Percentiles rank a stretch among this genome's conserved stretches.
Conservation (phyloP, 192 early-diverging fungal genomes). For the Podochytrium sp. region DNA sequence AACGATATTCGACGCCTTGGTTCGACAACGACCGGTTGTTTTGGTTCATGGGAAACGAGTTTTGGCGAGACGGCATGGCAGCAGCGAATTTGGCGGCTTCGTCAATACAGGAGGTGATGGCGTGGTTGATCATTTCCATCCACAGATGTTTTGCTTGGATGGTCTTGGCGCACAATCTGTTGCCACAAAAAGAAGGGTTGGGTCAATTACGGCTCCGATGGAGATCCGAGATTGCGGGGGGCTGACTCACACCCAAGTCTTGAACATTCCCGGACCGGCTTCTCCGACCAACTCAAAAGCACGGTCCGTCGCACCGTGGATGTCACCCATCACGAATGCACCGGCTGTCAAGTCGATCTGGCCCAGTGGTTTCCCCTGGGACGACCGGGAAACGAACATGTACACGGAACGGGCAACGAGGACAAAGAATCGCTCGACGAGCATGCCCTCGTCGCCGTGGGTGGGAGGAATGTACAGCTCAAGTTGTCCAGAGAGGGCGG, state of each 20-base stretch:
- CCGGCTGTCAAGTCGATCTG: background rate
- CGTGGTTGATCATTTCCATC: constrained; percentile 5
- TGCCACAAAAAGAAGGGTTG: background rate
- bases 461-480: constrained; percentile 6
- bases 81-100: background rate
- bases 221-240: background rate
- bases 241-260: constrained; percentile 2
- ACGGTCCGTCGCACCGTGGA: background rate
- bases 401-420: background rate
- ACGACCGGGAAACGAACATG: background rate
- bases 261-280: background rate
- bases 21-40: no score
- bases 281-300: background rate
- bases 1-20: no score
- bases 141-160: background rate
- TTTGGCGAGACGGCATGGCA: background rate
- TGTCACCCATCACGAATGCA: background rate
- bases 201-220: background rate
- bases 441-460: background rate
- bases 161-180: background rate
- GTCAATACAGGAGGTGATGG: background rate
- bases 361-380: background rate
- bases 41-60: background rate
- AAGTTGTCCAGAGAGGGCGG: background rate
- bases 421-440: constrained; percentile 9